Evolutionary conservation across 768 basidiomycete species (phyloP).

Genomic region (Mrakia gelida): DNA sequence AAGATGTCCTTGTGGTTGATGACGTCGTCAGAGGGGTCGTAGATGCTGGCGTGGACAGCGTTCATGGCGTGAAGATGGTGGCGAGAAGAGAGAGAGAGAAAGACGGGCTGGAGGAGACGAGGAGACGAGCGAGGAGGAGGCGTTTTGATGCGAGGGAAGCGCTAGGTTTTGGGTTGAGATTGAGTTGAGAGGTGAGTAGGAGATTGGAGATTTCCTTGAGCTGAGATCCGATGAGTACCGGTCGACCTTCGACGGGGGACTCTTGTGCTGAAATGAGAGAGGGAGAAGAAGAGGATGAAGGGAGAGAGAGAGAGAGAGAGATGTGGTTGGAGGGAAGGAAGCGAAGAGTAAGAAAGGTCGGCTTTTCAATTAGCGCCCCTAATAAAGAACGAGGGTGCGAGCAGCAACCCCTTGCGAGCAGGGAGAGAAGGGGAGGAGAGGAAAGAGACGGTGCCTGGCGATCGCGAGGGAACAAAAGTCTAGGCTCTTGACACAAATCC

Average conservation of each 20-base stretch:
- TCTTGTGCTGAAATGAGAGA: slow-evolving; percentile 13
- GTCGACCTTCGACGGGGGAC: background rate
- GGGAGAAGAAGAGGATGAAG: background rate
- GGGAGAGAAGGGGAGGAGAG: background rate
- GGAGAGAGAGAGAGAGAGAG: background rate
- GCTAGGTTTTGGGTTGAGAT: background rate
- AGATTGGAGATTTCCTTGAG: background rate
- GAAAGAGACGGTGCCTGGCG: background rate
- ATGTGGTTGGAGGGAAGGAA: background rate
- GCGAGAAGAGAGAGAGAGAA: too few relatives aligned
- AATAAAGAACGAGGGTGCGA: background rate
- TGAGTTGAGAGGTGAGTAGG: background rate
- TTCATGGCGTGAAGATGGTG: background rate
- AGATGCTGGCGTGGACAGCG: slow-evolving; percentile 20
- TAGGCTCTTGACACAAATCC: too few relatives aligned
- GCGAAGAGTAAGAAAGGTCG: background rate
- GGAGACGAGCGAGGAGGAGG: too few relatives aligned
- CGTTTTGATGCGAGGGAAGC: too few relatives aligned
- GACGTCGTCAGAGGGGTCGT: slow-evolving; percentile 24
- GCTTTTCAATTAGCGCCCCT: background rate
- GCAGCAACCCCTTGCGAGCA: too few relatives aligned
- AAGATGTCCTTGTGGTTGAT: slow-evolving; percentile 13
- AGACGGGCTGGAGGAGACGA: background rate
- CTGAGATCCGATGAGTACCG: background rate
- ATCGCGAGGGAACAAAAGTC: too few relatives aligned